phyloP scores from a whole-genome alignment of 192 early-diverging fungal genomes.

The Coemansia sp. region DNA sequence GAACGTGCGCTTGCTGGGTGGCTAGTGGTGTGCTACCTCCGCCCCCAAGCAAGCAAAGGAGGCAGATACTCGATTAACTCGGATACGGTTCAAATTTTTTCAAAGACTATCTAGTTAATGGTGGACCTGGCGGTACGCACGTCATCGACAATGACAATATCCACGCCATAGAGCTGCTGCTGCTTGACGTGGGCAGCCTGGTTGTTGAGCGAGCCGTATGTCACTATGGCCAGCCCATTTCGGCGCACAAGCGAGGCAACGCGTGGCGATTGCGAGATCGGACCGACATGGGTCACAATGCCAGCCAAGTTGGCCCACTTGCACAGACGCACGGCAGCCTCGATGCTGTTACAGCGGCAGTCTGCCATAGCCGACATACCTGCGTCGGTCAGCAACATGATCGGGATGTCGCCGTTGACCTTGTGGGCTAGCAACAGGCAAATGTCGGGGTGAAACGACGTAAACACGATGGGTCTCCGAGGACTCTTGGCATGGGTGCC shows the following conservation, averaged over 20 bases:
- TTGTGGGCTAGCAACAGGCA: conserved; percentile 83
- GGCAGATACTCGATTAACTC: not conserved
- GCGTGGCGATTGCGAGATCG: conserved; percentile 74
- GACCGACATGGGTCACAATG: conserved; percentile 71
- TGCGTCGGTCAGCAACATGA: conserved; percentile 90
- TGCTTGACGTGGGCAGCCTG: conserved; percentile 64
- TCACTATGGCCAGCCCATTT: conserved; percentile 69
- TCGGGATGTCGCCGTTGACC: conserved; percentile 76
- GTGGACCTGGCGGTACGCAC: conserved; percentile 57
- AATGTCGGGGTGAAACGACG: conserved; percentile 85
- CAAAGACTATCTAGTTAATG: not conserved
- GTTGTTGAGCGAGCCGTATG: conserved; percentile 84
- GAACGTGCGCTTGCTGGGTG: not conserved
- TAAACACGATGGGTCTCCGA: conserved; percentile 82
- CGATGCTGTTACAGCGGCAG: conserved; percentile 75
- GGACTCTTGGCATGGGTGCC: not conserved
- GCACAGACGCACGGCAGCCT: conserved; percentile 76
- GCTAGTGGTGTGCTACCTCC: not conserved
- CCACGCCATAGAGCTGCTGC: conserved; percentile 79
- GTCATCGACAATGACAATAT: conserved; percentile 81
- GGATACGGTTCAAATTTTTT: not conserved
- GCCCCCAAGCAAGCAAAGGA: not conserved
- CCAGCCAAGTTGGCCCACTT: conserved; percentile 71
- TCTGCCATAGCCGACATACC: conserved; percentile 75
- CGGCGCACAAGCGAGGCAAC: conserved; percentile 71